These are phyloP conservation scores for Cladosporium sp. DNA, from an alignment of 2,329 filamentous ascomycete genomes.

Conservation along the genomic window DNA sequence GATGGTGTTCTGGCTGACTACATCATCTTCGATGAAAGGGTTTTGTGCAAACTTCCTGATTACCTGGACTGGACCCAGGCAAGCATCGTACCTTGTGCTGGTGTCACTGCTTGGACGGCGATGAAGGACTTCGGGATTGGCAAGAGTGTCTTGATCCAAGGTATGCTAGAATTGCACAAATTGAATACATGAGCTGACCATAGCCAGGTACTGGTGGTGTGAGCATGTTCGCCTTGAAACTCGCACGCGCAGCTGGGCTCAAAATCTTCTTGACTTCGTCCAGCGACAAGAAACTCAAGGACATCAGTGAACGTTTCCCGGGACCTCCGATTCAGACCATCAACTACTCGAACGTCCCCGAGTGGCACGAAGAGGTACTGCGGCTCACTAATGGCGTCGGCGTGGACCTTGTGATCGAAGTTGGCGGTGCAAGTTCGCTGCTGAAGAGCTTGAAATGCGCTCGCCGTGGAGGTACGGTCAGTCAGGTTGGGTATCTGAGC, in stretches of 20 bases:
- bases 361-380: constrained; percentile 60
- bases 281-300: constrained; percentile 54
- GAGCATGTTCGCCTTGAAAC: constrained; percentile 36
- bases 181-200: not conserved
- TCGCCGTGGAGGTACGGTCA: constrained; percentile 29
- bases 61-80: constrained; percentile 44
- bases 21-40: constrained; percentile 46
- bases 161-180: constrained; percentile 27
- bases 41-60: constrained; percentile 41
- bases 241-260: constrained; percentile 34
- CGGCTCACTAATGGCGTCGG: constrained; percentile 42
- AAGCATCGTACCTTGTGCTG: constrained; percentile 48
- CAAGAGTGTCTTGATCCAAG: constrained; percentile 47
- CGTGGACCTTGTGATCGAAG: constrained; percentile 51
- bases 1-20: constrained; percentile 48
- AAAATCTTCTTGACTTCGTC: constrained; percentile 50
- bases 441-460: constrained; percentile 38
- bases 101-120: constrained; percentile 48
- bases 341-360: constrained; percentile 58
- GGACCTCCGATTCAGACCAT: constrained; percentile 48
- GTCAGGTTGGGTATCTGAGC: constrained; percentile 23
- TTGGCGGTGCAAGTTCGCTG: constrained; percentile 49
- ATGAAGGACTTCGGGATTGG: constrained; percentile 5
- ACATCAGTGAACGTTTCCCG: constrained; percentile 57
- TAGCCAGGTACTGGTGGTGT: constrained; percentile 27